Evolutionary conservation across 495 filamentous ascomycete species (phyloP).

Genomic region (Lepidopterella palustris): DNA sequence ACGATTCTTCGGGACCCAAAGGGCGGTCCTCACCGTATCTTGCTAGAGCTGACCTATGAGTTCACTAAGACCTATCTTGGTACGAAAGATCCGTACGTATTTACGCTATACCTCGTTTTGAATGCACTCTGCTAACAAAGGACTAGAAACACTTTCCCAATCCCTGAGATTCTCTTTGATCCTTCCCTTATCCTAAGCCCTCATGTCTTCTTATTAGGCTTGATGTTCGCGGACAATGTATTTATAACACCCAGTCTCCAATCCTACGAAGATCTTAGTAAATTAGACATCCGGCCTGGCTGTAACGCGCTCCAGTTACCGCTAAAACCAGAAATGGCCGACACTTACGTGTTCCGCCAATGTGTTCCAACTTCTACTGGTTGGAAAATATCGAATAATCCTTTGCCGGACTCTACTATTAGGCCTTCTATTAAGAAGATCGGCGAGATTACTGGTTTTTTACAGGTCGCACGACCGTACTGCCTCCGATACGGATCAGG

Average conservation of each 20-base stretch:
- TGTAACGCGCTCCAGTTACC: constrained; percentile 11
- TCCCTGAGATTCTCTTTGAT: constrained; percentile 39
- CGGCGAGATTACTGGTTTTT: constrained; percentile 33
- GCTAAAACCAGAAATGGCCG: constrained; percentile 14
- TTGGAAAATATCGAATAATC: constrained; percentile 35
- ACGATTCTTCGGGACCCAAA: not conserved
- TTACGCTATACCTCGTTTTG: not conserved
- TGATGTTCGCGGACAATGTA: constrained; percentile 36
- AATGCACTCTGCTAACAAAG: not conserved
- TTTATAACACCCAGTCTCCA: constrained; percentile 32
- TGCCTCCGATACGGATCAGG: constrained; percentile 18
- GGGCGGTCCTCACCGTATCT: not conserved
- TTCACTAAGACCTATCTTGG: not conserved
- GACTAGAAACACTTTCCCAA: constrained; percentile 34
- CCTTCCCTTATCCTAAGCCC: constrained; percentile 36
- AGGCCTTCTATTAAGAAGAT: constrained; percentile 31
- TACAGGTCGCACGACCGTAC: constrained; percentile 34
- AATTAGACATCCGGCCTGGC: constrained; percentile 1
- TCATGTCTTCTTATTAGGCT: constrained; percentile 34
- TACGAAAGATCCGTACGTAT: constrained; percentile 11
- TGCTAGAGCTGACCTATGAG: constrained; percentile 30
- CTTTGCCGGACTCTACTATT: constrained; percentile 31
- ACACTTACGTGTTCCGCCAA: not conserved
- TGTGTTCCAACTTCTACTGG: constrained; percentile 16
- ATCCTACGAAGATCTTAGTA: constrained; percentile 28